A percentile compares a stretch with the other conserved stretches of the same genome.
These are phyloP conservation scores for Micractinium conductrix DNA, from an alignment of 139 green algal species.

Conservation along the genomic window DNA sequence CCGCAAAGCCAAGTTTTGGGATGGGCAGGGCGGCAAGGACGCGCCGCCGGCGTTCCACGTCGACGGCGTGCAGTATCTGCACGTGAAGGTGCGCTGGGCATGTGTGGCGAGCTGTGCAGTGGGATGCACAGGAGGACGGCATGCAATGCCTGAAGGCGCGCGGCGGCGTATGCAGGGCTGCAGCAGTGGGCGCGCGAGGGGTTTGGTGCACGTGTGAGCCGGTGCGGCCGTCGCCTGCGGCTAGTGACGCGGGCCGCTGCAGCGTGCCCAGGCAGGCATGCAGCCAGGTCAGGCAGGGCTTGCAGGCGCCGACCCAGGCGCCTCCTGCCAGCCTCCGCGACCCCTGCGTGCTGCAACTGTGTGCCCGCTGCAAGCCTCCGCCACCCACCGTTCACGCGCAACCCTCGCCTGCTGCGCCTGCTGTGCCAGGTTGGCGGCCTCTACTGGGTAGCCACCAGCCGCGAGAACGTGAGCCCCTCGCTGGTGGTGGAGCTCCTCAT, in stretches of 20 bases:
- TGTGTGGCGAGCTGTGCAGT: conserved; percentile 83
- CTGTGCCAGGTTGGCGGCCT: conserved; percentile 77
- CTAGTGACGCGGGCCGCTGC: background rate
- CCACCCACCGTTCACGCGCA: too few species aligned
- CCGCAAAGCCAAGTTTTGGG: conserved; percentile 89
- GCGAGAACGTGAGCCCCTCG: conserved; percentile 87
- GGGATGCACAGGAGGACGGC: too few species aligned
- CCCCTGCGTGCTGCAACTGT: background rate
- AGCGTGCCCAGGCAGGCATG: too few species aligned
- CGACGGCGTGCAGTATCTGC: conserved; percentile 96
- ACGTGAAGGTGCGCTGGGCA: conserved; percentile 73
- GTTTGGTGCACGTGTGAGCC: background rate
- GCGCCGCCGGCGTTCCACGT: conserved; percentile 91
- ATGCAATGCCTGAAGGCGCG: too few species aligned
- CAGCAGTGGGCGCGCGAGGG: background rate
- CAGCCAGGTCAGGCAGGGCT: too few species aligned
- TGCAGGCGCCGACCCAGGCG: too few species aligned
- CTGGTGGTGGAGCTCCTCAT: conserved; percentile 93
- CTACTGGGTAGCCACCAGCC: conserved; percentile 89
- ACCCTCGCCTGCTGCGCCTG: too few species aligned
- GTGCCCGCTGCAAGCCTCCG: too few species aligned
- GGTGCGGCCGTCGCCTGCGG: background rate
- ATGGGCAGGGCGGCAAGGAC: conserved; percentile 66
- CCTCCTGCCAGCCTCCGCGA: too few species aligned
- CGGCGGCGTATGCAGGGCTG: too few species aligned